These are phyloP conservation scores for Coemansia sp. DNA, from an alignment of 192 early-diverging fungal species.

Conservation along the genomic window DNA sequence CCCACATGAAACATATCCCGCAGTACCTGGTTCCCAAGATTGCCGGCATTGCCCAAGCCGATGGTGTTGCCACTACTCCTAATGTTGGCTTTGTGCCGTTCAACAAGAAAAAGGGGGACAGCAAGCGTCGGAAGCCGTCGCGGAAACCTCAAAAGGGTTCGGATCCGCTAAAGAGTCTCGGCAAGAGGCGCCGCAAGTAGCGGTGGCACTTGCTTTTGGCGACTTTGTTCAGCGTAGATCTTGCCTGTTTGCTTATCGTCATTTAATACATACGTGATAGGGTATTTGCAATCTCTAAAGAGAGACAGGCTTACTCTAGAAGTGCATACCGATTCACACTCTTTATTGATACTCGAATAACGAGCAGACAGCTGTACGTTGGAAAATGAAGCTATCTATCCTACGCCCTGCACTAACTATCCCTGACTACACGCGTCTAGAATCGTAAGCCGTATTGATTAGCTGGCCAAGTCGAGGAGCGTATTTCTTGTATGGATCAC, in stretches of 20 bases:
- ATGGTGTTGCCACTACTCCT: slow-evolving; percentile 35
- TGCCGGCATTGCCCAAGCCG: slow-evolving; percentile 46
- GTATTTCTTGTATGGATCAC: background rate
- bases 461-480: background rate
- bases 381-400: no score
- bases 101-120: slow-evolving; percentile 30
- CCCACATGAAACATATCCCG: slow-evolving; percentile 93
- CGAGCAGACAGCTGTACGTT: no score
- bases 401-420: no score
- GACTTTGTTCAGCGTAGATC: no score
- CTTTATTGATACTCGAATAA: background rate
- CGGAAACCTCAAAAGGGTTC: slow-evolving; percentile 19
- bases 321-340: no score
- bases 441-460: no score
- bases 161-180: slow-evolving; percentile 44
- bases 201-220: background rate
- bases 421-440: no score
- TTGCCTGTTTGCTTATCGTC: background rate
- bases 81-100: slow-evolving; percentile 56
- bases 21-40: slow-evolving; percentile 91
- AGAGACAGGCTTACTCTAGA: no score
- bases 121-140: slow-evolving; percentile 30
- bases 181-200: slow-evolving; percentile 41
- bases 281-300: background rate
- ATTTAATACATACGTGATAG: background rate